These are phyloP conservation scores for Beauveria bassiana DNA, from an alignment of 2,329 filamentous ascomycete genomes.

Conservation along the genomic window DNA sequence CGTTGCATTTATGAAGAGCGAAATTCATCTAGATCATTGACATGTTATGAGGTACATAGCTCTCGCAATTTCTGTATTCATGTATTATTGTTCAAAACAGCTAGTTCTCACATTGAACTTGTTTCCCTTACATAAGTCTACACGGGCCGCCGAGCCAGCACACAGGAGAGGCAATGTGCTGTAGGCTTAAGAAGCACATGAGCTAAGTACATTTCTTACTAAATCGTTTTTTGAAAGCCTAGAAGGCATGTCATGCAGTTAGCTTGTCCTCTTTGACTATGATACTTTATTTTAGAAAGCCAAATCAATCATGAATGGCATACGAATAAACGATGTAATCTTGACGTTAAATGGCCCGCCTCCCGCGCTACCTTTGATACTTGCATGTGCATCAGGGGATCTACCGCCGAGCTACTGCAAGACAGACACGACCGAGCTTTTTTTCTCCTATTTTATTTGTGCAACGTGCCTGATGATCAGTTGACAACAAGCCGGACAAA, in stretches of 20 bases:
- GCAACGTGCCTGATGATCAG: not conserved
- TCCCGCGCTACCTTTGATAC: not conserved
- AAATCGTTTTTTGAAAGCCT: no score
- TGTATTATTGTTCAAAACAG: not conserved
- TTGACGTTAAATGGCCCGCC: not conserved
- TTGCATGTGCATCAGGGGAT: not conserved
- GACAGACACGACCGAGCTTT: not conserved
- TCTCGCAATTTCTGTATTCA: not conserved
- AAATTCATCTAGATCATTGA: not conserved
- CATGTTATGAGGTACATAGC: not conserved
- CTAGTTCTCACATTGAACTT: no score
- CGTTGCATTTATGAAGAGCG: constrained; percentile 10
- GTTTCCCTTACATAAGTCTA: no score
- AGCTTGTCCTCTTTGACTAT: no score
- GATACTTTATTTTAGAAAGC: no score
- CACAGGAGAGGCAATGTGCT: no score
- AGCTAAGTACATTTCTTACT: no score
- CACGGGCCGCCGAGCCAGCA: no score
- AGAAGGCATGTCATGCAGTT: no score
- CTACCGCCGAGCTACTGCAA: not conserved
- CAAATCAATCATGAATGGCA: no score
- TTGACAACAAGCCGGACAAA: not conserved
- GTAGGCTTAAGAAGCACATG: no score
- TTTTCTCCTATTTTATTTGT: not conserved
- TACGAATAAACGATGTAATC: not conserved